Base-by-base conservation (phyloP, 2,329 filamentous ascomycete species). In the Cercospora zeina region DNA sequence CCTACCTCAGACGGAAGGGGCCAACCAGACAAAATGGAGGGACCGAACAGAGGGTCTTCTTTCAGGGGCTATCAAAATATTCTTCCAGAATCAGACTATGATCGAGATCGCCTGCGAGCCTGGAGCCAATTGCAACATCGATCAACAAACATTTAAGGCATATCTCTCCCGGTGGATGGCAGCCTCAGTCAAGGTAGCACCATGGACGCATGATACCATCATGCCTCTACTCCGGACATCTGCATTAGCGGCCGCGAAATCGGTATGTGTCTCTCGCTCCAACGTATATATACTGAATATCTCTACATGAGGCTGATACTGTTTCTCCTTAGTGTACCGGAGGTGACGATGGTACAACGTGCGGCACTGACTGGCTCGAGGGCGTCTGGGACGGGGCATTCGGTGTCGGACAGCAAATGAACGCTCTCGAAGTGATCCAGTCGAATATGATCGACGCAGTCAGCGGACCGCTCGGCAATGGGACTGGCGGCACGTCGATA, bases 401-500 rank as follows among this genome's bases (percentile, higher is more conserved):
- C 4, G 83, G 84, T 4, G 82, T 84, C 1, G 83, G 83, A 2
- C 80, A 85, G 71, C 80, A 85, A 72, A 84, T 86, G 82, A 80
- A 78, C 53, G 83, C 82, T 0, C 75, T 87, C 4, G 82, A 81
- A 50, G 78, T 82, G 49, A 79, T 86, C 55, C 73, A 78, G 60
- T 77, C 77, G 27, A 73, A 79, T 54, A 72, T 76, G 30, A 76
- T 81, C 10, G 66, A 73, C 13, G 61, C 69, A 4, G 74, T 78
- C 0, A 64, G 70, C 3, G 75, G 77, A 4, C 74, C 78, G 8
- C 74, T 85, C 3, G 81, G 79, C 8, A 79, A 81, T 61, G 67
- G 69, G 0, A 83, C 78, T 10, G 84, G 84, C 51, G 83, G 83
- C 16, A 69, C 61, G 27, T 66, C 64, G 4, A 47, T 47, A 13